phyloP scores from a whole-genome alignment of 2,329 filamentous ascomycete genomes.

The Monosporascus sp. region DNA sequence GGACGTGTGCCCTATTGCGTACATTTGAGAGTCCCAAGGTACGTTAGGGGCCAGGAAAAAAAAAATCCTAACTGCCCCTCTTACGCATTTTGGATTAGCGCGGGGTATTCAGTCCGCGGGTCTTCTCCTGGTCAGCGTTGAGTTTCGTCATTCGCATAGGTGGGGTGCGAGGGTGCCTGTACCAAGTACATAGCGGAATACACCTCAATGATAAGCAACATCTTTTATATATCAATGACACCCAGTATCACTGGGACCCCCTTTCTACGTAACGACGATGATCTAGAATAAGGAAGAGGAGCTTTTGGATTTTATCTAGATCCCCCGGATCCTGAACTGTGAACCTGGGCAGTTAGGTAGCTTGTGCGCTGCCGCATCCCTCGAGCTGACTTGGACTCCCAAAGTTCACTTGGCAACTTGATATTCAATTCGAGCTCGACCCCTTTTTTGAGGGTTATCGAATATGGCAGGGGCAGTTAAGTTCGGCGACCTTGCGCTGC shows the following conservation, averaged over 20 bases:
- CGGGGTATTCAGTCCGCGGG: not conserved
- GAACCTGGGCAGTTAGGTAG: no score
- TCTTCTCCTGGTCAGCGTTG: not conserved
- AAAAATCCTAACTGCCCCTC: slow-evolving; percentile 26
- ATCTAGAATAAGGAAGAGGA: no score
- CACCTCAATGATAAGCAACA: not conserved
- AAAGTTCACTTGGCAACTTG: slow-evolving; percentile 4
- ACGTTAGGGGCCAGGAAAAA: not conserved
- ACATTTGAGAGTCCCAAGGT: not conserved
- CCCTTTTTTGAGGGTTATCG: not conserved
- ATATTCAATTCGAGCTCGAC: not conserved
- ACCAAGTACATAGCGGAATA: not conserved
- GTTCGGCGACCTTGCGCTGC: slow-evolving; percentile 45
- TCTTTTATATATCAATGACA: no score
- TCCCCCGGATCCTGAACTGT: no score
- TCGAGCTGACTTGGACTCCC: slow-evolving; percentile 13
- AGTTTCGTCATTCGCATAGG: not conserved
- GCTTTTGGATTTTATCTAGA: no score
- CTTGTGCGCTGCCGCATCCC: no score
- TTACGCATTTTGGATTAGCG: slow-evolving; percentile 21
- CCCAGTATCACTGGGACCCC: no score
- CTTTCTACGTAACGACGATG: no score
- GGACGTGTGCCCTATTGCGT: no score
- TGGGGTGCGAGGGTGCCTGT: not conserved
- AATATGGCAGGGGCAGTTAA: slow-evolving; percentile 23